Evolutionary conservation across 1,139 yeast species (phyloP), one percentile per base, ranked within the genome.

Genomic region (Candida sanyaensis): DNA sequence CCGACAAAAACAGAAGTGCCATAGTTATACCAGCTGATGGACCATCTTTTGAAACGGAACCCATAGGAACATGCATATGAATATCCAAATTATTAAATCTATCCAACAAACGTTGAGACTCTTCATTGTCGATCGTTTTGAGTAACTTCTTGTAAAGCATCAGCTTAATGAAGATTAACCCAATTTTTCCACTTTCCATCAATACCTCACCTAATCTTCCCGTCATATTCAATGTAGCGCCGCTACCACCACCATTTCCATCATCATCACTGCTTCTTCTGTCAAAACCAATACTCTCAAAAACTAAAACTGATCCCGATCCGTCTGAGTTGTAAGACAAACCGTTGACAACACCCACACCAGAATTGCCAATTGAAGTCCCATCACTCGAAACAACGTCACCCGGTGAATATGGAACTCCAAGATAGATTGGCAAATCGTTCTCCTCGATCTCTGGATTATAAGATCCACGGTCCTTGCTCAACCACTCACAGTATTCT

Each of bases 11-110:
- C 62, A 91, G 88, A 44, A 90, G 68, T 0, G 97, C 87, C 83
- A 91, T 89, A 3, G 97, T 89, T 39, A 89, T 83, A 37, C 97
- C 97, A 0, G 97, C 97, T 36, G 92, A 84, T 2, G 97, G 97
- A 0, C 97, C 97, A 63, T 91, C 97, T 66, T 91, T 91, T 32
- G 87, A 84, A 38, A 90, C 77, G 0, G 95, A 88, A 0, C 97
- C 97, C 73, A 86, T 86, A 0, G 97, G 97, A 38, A 90, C 96
- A 64, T 90, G 97, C 55, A 90, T 68, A 65, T 90, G 96, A 50
- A 88, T 77, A 51, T 86, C 91, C 48, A 80, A 66, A 49, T 75
- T 76, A 53, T 78, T 78, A 54, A 81, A 77, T 54, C 66, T 68
- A 44, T 72, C 75, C 39, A 75, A 59, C 31, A 78, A 59, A 30